Evolutionary conservation across 1,284 basidiomycete genomes (phyloP), one percentile per base, ranked within the genome.

Genomic region (Termitomyces sp.): DNA sequence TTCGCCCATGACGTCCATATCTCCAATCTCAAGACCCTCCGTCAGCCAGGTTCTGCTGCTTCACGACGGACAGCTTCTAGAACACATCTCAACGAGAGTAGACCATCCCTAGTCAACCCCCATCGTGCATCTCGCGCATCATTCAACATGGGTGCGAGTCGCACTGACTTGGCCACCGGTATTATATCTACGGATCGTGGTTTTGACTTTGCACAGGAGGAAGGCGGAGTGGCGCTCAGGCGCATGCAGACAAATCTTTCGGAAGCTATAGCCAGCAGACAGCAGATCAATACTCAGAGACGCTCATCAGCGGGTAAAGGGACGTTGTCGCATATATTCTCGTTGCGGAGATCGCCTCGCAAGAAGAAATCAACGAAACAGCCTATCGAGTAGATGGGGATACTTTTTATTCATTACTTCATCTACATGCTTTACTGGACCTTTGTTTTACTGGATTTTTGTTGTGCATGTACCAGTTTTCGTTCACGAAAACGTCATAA

Each of bases 171-270:
- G 88, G 77, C 85, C 15, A 92, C 88, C 0, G 90, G 90, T 44
- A 56, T 86, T 52, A 75, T 78, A 9, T 78, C 80, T 2, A 71
- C 81, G 28, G 75, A 86, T 56, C 84, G 83, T 54, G 91, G 91
- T 5, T 93, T 90, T 68, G 86, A 88, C 69, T 93, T 93, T 65
- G 78, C 82, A 28, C 81, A 81, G 28, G 91, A 93, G 68, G 90
- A 93, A 70, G 75, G 78, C 50, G 90, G 90, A 46, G 83, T 90
- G 17, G 87, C 86, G 52, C 83, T 89, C 64, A 77, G 78, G 55
- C 73, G 88, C 54, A 86, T 89, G 67, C 88, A 89, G 68, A 86
- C 75, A 52, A 83, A 86, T 61, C 66, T 89, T 26, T 88, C 86
- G 2, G 82, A 82, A 64, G 70, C 72, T 52, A 66, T 74, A 54